Base-by-base conservation (phyloP, 352 stramenopile species). In the Peronospora tabacina region DNA sequence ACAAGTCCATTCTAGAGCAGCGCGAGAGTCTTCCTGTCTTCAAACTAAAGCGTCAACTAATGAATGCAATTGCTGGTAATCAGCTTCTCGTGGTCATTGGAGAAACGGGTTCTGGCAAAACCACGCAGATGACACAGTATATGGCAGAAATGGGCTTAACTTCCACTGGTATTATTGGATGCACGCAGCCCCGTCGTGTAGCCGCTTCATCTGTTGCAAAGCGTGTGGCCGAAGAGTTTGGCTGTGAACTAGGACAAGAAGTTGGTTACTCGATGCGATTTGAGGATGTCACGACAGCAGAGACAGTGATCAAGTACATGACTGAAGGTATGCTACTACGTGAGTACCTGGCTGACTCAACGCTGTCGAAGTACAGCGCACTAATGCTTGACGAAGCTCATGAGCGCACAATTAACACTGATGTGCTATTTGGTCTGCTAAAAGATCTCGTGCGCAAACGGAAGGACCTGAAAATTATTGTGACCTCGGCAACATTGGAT, bases 251-350 rank as follows among this genome's bases (percentile, higher is more conserved):
- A 12, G 94, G 94, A 6, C 80, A 97, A 44, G 85, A 97, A 64
- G 90, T 98, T 9, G 97, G 97, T 15, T 93, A 90, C 49, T 76
- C 79, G 15, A 98, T 97, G 48, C 88, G 78, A 55, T 90, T 95
- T 33, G 78, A 94, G 38, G 82, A 92, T 52, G 82, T 84, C 15
- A 90, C 83, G 5, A 83, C 65, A n/a, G 64, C 73, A 2, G 77
- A 97, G 47, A 99, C 96, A 1, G 85, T 98, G 43, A 98, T 99
- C 62, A 99, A 99, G 76, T 99, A 99, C 70, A 99, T 99, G 96
- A 99, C 96, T 1, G 97, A 99, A 74, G 97, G 97, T 72, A 99
- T 99, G 96, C 68, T 99, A 1, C 85, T 99, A 72, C 85, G 97
- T 58, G 97, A 99, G 68, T 99, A 98, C 64, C 74, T 99, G 11